phyloP scores from a whole-genome alignment of 1,139 yeast species.

The Torulaspora pretoriensis region DNA sequence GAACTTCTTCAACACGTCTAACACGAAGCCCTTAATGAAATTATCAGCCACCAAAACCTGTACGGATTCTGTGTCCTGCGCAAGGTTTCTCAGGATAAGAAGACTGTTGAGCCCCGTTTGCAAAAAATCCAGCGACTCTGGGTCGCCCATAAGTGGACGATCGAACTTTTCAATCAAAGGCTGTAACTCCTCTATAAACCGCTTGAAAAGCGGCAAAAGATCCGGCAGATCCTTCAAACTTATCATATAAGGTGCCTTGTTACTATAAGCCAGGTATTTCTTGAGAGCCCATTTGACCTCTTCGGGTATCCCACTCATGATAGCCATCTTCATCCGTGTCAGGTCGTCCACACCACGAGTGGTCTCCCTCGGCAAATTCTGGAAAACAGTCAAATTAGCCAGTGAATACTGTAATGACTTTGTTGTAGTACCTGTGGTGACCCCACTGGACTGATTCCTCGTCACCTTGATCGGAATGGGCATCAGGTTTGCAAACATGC shows the following conservation, averaged over 20 bases:
- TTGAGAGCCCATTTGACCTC: conserved; percentile 59
- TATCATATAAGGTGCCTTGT: conserved; percentile 37
- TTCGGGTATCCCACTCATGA: conserved; percentile 49
- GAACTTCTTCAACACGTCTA: conserved; percentile 28
- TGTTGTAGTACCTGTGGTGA: conserved; percentile 17
- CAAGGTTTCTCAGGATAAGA: conserved; percentile 68
- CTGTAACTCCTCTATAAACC: conserved; percentile 21
- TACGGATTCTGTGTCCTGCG: conserved; percentile 80
- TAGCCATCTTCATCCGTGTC: conserved; percentile 54
- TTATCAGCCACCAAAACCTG: conserved; percentile 63
- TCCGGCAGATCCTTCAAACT: conserved; percentile 30
- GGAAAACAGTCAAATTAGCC: conserved; percentile 33
- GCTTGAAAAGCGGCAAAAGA: conserved; percentile 28
- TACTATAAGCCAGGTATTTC: conserved; percentile 36
- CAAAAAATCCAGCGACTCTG: conserved; percentile 18
- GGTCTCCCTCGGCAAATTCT: conserved; percentile 33
- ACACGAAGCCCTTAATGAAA: conserved; percentile 44
- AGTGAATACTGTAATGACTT: conserved; percentile 31
- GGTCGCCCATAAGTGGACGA: conserved; percentile 24
- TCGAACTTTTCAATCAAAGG: conserved; percentile 28
- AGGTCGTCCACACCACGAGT: conserved; percentile 52
- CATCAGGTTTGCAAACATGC: conserved; percentile 26
- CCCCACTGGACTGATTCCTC: conserved; percentile 32
- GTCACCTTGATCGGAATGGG: conserved; percentile 33
- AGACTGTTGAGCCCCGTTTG: conserved; percentile 34